Evolutionary conservation across 805 yeast species (phyloP), one percentile per base, ranked within the genome.

Genomic region (Metschnikowia sp.): DNA sequence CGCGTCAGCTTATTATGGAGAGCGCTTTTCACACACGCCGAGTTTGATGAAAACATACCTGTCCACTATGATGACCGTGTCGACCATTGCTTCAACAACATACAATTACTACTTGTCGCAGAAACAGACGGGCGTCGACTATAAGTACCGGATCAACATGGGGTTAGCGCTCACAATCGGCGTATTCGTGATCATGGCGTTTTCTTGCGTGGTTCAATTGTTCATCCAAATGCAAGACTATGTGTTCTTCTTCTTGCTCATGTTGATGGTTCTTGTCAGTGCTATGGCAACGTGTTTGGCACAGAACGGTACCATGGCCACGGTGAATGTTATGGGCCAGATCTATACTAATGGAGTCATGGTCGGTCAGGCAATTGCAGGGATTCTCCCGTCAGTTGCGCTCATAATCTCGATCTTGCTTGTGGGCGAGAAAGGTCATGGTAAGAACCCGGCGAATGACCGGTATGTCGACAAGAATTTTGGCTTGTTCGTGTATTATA

Each of bases 321-420:
- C 88, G 36, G 94, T 85, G 3, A 87, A 88, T 57, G 81, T 85
- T 1, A 73, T 82, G 60, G 91, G 94, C 4, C 76, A 88, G 1
- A 76, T 82, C 11, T 87, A 79, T 61, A 91, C 96, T 10, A 96
- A 94, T 59, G 95, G 87, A 0, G 86, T 86, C 2, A 88, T 94
- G 86, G 91, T 91, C 3, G 99, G 99, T 1, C 96, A 92, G 64
- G 96, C 96, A 0, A 70, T 92, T 13, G 89, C 97, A 0, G 99
- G 99, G 2, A 96, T 94, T 0, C 69, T 92, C 32, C 98, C 99
- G 2, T 82, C 96, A 0, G 61, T 86, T 15, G 83, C 86, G 11
- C 77, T 81, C 55, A 83, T 82, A 50, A 49, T 77, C 10, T 78
- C 86, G 10, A 81, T 80, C 26, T 58, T 78, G 43, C 39, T 69